These are phyloP conservation scores for Suaeda aralocaspica DNA, from an alignment of 148 eudicot species.

Conservation along the genomic window DNA sequence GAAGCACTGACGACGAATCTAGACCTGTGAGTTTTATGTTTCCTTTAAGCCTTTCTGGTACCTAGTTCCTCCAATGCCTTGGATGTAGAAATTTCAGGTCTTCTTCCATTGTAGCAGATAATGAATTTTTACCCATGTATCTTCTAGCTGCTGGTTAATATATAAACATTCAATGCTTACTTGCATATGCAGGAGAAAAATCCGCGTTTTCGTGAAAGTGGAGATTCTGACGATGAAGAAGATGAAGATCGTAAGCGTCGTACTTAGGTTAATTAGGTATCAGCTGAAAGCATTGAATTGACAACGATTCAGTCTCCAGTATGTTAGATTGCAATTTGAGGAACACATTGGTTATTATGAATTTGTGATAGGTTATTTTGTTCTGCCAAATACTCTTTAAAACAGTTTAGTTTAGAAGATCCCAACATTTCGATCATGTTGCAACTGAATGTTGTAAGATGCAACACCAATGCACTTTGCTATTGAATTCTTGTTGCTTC, in stretches of 20 bases:
- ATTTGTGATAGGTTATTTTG: slow-evolving; percentile 1
- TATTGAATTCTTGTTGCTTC: background rate
- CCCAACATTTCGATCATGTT: background rate
- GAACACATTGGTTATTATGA: slow-evolving; percentile 13
- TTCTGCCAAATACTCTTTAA: background rate
- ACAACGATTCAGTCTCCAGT: background rate
- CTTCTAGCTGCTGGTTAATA: background rate
- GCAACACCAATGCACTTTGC: no score
- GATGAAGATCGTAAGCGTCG: slow-evolving; percentile 63
- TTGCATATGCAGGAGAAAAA: slow-evolving; percentile 73
- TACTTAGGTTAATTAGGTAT: slow-evolving; percentile 25
- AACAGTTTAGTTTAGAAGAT: slow-evolving; percentile 4
- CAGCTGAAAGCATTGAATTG: slow-evolving; percentile 2
- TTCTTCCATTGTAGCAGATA: background rate
- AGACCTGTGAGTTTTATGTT: slow-evolving; percentile 64
- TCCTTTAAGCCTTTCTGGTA: background rate
- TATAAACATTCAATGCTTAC: background rate
- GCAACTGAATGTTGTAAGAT: background rate
- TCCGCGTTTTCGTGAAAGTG: slow-evolving; percentile 90
- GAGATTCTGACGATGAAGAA: slow-evolving; percentile 89
- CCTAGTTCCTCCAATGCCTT: background rate
- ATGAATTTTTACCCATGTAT: background rate
- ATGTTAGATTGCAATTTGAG: background rate
- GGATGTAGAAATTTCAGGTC: background rate
- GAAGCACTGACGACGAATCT: slow-evolving; percentile 66